phyloP scores from a whole-genome alignment of 2,329 filamentous ascomycete species.

The Hypoxylon sp. region DNA sequence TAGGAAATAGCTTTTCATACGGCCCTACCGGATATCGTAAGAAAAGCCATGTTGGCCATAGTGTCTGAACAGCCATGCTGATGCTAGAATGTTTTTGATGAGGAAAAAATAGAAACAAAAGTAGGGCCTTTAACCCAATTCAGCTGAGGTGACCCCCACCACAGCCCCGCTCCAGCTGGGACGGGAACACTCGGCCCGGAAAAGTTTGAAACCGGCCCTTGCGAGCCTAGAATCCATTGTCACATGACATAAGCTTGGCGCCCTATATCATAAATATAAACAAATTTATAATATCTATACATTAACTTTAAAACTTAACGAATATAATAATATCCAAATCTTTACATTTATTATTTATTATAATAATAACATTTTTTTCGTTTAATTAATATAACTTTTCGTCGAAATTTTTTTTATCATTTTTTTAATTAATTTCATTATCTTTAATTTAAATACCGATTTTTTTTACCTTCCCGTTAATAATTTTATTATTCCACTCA shows the following conservation, averaged over 20 bases:
- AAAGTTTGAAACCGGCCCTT: conserved; percentile 19
- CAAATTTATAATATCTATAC: no score
- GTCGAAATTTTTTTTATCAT: not conserved
- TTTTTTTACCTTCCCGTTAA: not conserved
- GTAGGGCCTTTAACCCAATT: conserved; percentile 20
- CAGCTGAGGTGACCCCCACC: not conserved
- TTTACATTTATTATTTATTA: not conserved
- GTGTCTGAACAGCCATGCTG: conserved; percentile 7
- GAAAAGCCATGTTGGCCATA: conserved; percentile 4
- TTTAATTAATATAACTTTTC: not conserved
- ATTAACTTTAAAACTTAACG: no score
- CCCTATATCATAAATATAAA: no score
- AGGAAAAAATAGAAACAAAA: conserved; percentile 35
- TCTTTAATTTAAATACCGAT: not conserved
- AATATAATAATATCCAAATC: no score
- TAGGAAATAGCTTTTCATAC: conserved; percentile 17
- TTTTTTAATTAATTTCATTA: not conserved
- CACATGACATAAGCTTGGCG: no score
- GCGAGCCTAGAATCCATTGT: conserved; percentile 5
- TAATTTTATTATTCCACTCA: not conserved
- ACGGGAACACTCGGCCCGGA: conserved; percentile 8
- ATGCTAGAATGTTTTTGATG: conserved; percentile 29
- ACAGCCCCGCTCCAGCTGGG: not conserved
- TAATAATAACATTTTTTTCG: not conserved
- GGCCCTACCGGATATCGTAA: conserved; percentile 19